phyloP scores from a whole-genome alignment of 2,329 filamentous ascomycete genomes.

The Penicillium aurantiogriseum region DNA sequence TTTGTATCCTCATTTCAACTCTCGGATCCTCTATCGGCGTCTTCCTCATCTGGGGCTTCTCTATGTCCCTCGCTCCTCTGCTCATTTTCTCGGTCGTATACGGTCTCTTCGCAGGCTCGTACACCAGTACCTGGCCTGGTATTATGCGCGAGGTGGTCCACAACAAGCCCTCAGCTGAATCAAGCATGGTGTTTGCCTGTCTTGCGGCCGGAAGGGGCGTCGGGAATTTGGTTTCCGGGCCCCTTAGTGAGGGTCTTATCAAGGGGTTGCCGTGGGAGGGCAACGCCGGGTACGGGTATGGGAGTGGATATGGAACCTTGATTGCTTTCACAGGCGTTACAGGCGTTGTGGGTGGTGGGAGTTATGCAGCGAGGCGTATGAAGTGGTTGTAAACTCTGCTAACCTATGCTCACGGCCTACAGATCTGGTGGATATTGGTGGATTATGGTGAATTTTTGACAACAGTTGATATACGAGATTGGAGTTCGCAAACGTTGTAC shows the following conservation, averaged over 20 bases:
- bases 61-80: slow-evolving; percentile 43
- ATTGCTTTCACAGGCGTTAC: slow-evolving; percentile 32
- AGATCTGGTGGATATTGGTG: background rate
- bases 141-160: slow-evolving; percentile 46
- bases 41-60: slow-evolving; percentile 51
- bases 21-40: slow-evolving; percentile 43
- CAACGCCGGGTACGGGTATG: slow-evolving; percentile 24
- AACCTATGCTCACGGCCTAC: background rate
- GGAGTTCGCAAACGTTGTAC: too few species aligned
- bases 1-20: slow-evolving; percentile 44
- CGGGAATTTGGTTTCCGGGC: slow-evolving; percentile 52
- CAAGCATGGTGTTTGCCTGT: slow-evolving; percentile 51
- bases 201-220: slow-evolving; percentile 53
- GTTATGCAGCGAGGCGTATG: background rate
- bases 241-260: slow-evolving; percentile 47
- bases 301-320: slow-evolving; percentile 28
- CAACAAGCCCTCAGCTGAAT: slow-evolving; percentile 40
- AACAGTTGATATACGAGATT: background rate
- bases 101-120: slow-evolving; percentile 49
- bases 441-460: background rate
- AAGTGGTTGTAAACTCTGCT: background rate
- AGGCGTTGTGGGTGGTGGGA: slow-evolving; percentile 18
- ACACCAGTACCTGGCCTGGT: slow-evolving; percentile 46
- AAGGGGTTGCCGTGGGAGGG: slow-evolving; percentile 21
- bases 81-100: slow-evolving; percentile 46